Conservation (phyloP, 257 asterid species). For the Hygrophila difformis region DNA sequence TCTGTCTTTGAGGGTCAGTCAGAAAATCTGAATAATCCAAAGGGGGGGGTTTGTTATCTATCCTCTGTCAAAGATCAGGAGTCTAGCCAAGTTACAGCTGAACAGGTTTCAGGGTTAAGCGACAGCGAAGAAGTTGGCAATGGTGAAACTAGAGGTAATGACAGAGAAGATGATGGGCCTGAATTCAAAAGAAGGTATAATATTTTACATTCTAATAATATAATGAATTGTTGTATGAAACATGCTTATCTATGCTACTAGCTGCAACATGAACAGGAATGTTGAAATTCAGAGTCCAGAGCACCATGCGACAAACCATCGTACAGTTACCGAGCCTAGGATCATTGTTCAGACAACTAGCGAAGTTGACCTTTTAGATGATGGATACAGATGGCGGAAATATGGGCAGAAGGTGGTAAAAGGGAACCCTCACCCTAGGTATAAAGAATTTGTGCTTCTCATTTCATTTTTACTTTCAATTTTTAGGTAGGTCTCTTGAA, state of each 20-base stretch:
- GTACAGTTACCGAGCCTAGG: constrained; percentile 84
- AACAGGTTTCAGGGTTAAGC: constrained; percentile 54
- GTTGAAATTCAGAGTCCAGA: constrained; percentile 48
- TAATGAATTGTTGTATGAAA: neutral
- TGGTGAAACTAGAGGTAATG: constrained; percentile 34
- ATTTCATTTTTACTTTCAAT: no score
- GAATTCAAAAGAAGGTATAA: constrained; percentile 70
- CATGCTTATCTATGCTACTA: neutral
- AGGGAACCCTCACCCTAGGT: constrained; percentile 97
- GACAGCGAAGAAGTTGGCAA: constrained; percentile 60
- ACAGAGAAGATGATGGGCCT: constrained; percentile 65
- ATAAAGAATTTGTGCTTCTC: no score
- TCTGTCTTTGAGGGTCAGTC: constrained; percentile 35
- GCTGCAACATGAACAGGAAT: constrained; percentile 34
- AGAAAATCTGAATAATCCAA: constrained; percentile 26
- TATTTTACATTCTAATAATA: neutral
- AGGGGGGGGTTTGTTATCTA: constrained; percentile 21
- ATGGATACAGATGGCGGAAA: constrained; percentile 89
- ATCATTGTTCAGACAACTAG: constrained; percentile 90
- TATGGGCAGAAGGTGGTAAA: constrained; percentile 96
- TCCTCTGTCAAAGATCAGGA: constrained; percentile 39
- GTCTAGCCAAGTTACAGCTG: constrained; percentile 55
- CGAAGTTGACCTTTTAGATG: constrained; percentile 88
- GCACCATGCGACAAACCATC: constrained; percentile 56
- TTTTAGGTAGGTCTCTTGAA: neutral